These are phyloP conservation scores for Suillus spraguei DNA, from an alignment of 768 basidiomycete genomes.

Conservation along the genomic window DNA sequence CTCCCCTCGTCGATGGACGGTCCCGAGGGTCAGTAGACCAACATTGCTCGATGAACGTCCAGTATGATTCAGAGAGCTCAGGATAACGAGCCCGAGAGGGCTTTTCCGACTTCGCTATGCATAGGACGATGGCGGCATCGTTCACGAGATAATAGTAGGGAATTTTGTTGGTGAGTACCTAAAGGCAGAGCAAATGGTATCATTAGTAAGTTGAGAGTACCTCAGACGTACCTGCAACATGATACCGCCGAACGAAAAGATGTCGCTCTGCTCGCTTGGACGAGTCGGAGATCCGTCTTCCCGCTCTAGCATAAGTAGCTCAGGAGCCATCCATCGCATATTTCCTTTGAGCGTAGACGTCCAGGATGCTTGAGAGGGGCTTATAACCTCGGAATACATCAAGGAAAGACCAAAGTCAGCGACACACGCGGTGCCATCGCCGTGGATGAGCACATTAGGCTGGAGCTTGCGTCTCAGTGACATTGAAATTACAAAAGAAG, in stretches of 20 bases:
- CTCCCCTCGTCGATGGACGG: background rate
- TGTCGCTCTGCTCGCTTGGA: conserved; percentile 37
- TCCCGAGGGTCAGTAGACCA: background rate
- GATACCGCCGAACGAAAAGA: conserved; percentile 44
- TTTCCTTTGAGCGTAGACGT: conserved; percentile 43
- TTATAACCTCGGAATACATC: conserved; percentile 26
- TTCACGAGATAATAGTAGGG: background rate
- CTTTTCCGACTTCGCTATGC: background rate
- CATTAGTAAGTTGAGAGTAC: conserved; percentile 27
- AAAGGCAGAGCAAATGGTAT: background rate
- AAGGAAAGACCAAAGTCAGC: conserved; percentile 42
- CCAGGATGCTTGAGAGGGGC: conserved; percentile 20
- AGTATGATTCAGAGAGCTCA: background rate
- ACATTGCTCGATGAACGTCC: background rate
- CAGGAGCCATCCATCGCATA: conserved; percentile 51
- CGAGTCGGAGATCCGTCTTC: conserved; percentile 27
- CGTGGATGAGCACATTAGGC: conserved; percentile 39
- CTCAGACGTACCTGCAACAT: conserved; percentile 27
- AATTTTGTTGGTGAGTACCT: conserved; percentile 1
- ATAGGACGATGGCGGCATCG: background rate
- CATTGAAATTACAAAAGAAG: background rate
- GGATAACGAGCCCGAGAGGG: background rate
- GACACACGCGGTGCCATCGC: conserved; percentile 33
- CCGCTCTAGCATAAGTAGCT: conserved; percentile 34
- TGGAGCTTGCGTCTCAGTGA: conserved; percentile 14